Base-by-base conservation (phyloP, 495 filamentous ascomycete species). In the Podospora australis region DNA sequence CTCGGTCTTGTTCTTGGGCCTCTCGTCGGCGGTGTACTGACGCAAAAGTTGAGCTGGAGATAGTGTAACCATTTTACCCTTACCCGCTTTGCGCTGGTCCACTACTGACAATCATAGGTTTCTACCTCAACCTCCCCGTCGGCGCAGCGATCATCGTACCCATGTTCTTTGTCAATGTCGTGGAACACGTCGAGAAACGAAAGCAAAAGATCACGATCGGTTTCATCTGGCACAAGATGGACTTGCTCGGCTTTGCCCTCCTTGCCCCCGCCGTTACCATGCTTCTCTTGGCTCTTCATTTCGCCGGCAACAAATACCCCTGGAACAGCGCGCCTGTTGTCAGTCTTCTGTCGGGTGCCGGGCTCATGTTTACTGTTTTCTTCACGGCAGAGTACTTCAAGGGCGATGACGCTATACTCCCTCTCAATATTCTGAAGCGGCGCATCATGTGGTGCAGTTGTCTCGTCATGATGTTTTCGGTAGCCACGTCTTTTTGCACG, bases 101-200 rank as follows among this genome's bases (percentile, higher is more conserved):
- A n/a, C n/a, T n/a, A n/a, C n/a, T n/a, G n/a, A n/a, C n/a, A n/a
- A n/a, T n/a, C n/a, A n/a, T n/a, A n/a, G n/a, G 83, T 57, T 88
- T 90, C 63, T 87, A 82, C 58, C 83, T 85, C 63, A 86, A 87
- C 49, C 62, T 86, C 17, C 83, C 82, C 1, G 65, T 88, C 38
- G 86, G 86, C 11, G 83, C 65, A 2, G 64, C 80, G 2, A 67
- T 80, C n/a, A 34, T 73, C 4, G 73, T 82, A 43, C 65, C 82
- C 45, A 72, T 75, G 48, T 72, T 84, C 60, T 69, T 79, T 34
- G 63, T 77, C 4, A 73, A 78, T 8, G 56, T 70, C 1, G 70
- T 70, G 4, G 60, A 71, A 30, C 60, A 54, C 11, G 68, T 50
- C 35, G 63, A 54, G 7, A 75, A 76, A 32, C 50, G 61, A 16